Evolutionary conservation across 2,329 filamentous ascomycete genomes (phyloP), one percentile per base, ranked within the genome.

Genomic region (Penicillium olsonii): DNA sequence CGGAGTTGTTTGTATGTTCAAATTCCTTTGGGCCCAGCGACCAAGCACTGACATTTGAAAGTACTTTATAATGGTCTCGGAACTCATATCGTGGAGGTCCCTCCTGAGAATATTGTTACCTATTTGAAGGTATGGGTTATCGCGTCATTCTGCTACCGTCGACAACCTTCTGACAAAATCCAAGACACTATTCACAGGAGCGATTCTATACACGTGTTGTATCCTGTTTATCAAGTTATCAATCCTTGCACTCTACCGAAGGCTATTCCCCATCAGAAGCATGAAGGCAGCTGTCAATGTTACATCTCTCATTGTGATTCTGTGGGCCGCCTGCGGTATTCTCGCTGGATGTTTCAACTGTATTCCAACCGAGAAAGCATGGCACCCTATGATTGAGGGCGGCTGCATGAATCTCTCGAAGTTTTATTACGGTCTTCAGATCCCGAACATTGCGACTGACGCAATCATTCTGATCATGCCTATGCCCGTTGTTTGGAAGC

Each of bases 381-480:
- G 62, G 61, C 33, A 57, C 12, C 60, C 60, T 1, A 44, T 41
- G 22, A 38, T 55, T 8, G 53, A 57, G 10, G 62, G 61, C 5
- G 55, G 57, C 2, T 67, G 62, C 33, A 60, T 66, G 47, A 48
- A 65, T 35, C 52, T 64, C 2, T 54, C 52, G n/a, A 53, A 57
- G 26, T 66, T 64, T 39, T 65, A 63, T 40, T 63, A 62, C 18
- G 62, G 60, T 2, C 53, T 64, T 7, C 61, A 63, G 34, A 55
- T 67, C 10, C 63, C 63, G 2, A 67, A 67, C 40, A 65, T 67
- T 22, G 46, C 57, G 1, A 66, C 63, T 8, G 64, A 67, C 51
- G 59, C 57, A 11, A 51, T 66, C n/a, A 65, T 67, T 18, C 50
- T 65, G 27, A 35, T 54, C 14, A 56, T 66, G 51, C 64, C 64